Base-by-base conservation (phyloP, 768 basidiomycete genomes). In the Tricholoma hemisulphureum region DNA sequence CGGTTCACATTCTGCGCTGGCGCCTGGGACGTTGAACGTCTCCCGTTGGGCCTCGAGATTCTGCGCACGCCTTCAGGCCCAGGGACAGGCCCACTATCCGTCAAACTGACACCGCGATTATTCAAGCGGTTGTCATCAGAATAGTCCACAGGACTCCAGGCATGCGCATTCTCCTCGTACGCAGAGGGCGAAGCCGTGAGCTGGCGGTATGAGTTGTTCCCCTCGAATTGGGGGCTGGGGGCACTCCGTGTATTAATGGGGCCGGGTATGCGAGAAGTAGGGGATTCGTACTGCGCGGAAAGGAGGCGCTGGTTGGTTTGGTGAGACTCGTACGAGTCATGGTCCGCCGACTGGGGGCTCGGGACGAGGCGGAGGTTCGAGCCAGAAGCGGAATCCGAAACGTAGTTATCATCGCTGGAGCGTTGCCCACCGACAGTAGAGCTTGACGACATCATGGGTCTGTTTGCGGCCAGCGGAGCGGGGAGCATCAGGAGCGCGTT, bases 41-140 rank as follows among this genome's bases (percentile, higher is more conserved):
- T 79, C 35, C 73, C 73, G 8, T 76, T 67, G 48, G 81, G 84
- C 64, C 91, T 77, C 48, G 90, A 82, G 24, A 95, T 89, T 57
- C 93, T 75, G 37, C 93, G 82, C 24, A 94, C 93, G 53, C 89
- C 88, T 16, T 89, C 86, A 8, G 85, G 82, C 32, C 83, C 82
- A 37, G 90, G 87, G 2, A 95, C 89, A 35, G 92, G 93, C 13
- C 95, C 95, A 64, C 83, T 75, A 63, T 98, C 95, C 55, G 83
- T 83, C 56, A 98, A 72, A 45, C 87, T 87, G 49, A 97, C 80
- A 21, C 95, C 93, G 10, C 90, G 83, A 77, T 28, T 66, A 77
- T 23, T 67, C 61, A 57, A 72, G 73, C 51, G 69, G 58, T 52
- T 61, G 62, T 63, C 69, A 67, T 59, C 72, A 63, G 57, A 75